Conservation (phyloP, 2,329 filamentous ascomycete species). For the Graphiopsis chlorocephala region DNA sequence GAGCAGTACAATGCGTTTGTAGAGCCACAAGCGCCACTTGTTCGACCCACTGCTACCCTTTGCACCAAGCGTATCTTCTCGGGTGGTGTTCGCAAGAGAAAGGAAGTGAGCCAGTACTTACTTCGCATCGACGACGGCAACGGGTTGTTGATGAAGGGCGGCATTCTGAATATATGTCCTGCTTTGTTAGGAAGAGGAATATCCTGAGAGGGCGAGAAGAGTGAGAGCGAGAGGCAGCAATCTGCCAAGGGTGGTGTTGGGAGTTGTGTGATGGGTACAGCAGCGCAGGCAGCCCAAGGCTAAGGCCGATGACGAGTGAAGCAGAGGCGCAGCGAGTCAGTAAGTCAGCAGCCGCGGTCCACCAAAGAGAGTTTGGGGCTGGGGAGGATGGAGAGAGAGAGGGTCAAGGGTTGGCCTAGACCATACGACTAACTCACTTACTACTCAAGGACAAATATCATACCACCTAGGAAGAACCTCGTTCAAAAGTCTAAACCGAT, state of each 20-base stretch:
- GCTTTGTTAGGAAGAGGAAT: background rate
- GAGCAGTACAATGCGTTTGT: background rate
- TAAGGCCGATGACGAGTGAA: slow-evolving; percentile 3
- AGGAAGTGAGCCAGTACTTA: slow-evolving; percentile 34
- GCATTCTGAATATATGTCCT: slow-evolving; percentile 35
- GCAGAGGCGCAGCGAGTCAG: background rate
- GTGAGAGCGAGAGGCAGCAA: slow-evolving; percentile 3
- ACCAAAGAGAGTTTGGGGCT: background rate
- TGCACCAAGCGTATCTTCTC: background rate
- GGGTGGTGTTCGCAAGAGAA: background rate
- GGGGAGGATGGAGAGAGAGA: background rate
- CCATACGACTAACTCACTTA: background rate
- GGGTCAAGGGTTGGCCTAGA: background rate
- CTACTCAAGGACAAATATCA: background rate
- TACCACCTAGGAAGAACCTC: background rate
- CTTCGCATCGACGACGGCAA: slow-evolving; percentile 53
- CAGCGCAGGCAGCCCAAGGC: slow-evolving; percentile 1
- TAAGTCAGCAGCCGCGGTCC: background rate
- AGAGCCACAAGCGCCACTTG: background rate
- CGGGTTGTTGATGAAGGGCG: slow-evolving; percentile 52
- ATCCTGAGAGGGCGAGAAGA: background rate
- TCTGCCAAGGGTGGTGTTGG: background rate
- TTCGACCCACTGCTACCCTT: background rate
- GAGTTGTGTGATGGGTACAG: background rate
- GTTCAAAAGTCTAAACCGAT: background rate